A percentile compares a stretch with the other conserved stretches of the same genome.
Conservation (phyloP, 1,284 basidiomycete species). For the Fomes fomentarius region DNA sequence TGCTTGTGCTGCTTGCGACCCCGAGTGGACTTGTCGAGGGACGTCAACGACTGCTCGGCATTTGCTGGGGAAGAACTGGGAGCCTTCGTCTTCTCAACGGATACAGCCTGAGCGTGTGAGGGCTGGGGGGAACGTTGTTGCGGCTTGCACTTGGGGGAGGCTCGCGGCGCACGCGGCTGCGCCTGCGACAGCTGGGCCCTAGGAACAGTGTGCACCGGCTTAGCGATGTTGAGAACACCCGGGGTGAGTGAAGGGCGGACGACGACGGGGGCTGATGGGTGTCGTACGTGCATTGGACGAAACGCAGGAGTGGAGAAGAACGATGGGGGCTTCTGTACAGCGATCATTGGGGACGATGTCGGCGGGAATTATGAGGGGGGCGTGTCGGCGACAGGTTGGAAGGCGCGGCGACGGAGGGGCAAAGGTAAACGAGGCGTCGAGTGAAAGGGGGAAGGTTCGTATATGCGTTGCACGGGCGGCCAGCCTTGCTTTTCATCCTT, state of each 20-base stretch:
- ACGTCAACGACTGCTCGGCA: conserved; percentile 20
- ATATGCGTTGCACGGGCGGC: conserved; percentile 20
- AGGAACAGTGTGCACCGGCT: conserved; percentile 46
- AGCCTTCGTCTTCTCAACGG: conserved; percentile 37
- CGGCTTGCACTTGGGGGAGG: conserved; percentile 35
- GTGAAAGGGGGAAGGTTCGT: conserved; percentile 28
- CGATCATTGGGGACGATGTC: conserved; percentile 53
- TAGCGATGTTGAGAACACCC: conserved; percentile 69
- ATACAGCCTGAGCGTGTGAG: conserved; percentile 29
- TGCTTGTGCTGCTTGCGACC: conserved; percentile 38
- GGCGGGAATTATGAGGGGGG: conserved; percentile 32
- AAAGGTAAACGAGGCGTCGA: conserved; percentile 33
- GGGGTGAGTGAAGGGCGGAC: conserved; percentile 73
- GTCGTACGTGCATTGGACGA: conserved; percentile 45
- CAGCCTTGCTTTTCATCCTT: conserved; percentile 26
- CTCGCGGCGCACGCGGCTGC: conserved; percentile 38
- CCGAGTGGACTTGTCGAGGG: conserved; percentile 34
- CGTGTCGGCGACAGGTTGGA: conserved; percentile 27
- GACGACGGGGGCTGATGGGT: conserved; percentile 70
- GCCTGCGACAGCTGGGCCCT: conserved; percentile 42
- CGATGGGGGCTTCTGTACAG: conserved; percentile 60
- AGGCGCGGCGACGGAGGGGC: conserved; percentile 30
- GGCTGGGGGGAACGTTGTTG: conserved; percentile 34
- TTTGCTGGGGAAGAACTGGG: conserved; percentile 19
- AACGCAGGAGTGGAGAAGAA: conserved; percentile 35